phyloP scores from a whole-genome alignment of 202 grass and related monocot species.

The Brachypodium distachyon region DNA sequence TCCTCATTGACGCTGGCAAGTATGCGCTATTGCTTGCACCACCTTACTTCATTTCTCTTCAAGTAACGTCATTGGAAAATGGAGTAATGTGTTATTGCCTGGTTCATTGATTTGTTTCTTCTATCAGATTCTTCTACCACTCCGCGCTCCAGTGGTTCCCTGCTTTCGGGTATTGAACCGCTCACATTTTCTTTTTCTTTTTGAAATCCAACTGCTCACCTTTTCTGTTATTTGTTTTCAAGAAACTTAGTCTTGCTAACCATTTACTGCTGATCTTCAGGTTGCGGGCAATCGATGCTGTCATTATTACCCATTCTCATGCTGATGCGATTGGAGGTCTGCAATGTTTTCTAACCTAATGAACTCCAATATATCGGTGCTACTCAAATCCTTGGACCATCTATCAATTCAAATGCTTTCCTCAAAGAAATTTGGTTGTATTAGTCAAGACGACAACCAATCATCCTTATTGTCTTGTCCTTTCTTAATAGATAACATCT shows the following conservation, averaged over 20 bases:
- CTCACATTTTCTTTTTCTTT: too few species aligned
- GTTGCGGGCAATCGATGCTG: slow-evolving; percentile 65
- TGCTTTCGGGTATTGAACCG: slow-evolving; percentile 44
- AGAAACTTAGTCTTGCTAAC: neutral
- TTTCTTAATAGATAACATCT: slow-evolving; percentile 4
- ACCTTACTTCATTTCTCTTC: neutral
- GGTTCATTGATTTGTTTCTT: neutral
- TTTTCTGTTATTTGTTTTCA: neutral
- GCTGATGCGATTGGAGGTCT: slow-evolving; percentile 95
- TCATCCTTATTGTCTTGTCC: neutral
- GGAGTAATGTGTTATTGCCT: neutral
- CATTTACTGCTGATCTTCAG: slow-evolving; percentile 21
- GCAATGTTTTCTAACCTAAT: neutral
- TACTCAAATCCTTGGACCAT: neutral
- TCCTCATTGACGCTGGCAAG: slow-evolving; percentile 87
- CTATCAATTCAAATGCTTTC: neutral
- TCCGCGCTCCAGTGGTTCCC: slow-evolving; percentile 79
- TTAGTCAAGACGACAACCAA: neutral
- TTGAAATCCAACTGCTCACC: neutral
- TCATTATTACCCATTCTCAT: slow-evolving; percentile 95
- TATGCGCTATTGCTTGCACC: slow-evolving; percentile 25
- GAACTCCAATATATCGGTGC: neutral
- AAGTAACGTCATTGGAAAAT: neutral
- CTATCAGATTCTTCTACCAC: slow-evolving; percentile 90
- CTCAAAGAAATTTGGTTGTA: neutral